Evolutionary conservation across 352 stramenopile species (phyloP).

Genomic region (Peronosclerospora sorghi): DNA sequence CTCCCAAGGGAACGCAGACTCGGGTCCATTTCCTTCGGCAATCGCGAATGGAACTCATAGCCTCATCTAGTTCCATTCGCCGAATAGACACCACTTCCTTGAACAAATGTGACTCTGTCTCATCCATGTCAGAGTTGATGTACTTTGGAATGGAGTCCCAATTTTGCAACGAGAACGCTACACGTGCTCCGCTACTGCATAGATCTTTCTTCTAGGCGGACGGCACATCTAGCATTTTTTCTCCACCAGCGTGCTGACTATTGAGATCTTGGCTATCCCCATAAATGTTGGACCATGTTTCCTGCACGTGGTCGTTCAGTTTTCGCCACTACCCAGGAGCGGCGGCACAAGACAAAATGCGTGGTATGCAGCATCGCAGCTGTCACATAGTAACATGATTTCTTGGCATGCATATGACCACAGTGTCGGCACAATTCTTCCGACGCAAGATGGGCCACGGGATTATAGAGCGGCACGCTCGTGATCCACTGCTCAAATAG

Average conservation of each 20-base stretch:
- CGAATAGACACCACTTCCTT: conserved; percentile 90
- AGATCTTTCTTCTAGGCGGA: conserved; percentile 78
- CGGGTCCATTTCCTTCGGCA: conserved; percentile 92
- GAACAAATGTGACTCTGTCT: conserved; percentile 79
- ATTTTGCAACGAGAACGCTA: conserved; percentile 77
- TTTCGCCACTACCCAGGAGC: too few relatives aligned
- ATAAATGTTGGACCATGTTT: too few relatives aligned
- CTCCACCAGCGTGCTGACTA: conserved; percentile 29
- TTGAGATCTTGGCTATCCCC: conserved; percentile 36
- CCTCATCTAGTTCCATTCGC: too few relatives aligned
- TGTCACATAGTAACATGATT: too few relatives aligned
- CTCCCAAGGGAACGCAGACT: conserved; percentile 95
- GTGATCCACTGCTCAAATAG: too few relatives aligned
- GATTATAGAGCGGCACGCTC: too few relatives aligned
- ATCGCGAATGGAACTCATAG: conserved; percentile 88
- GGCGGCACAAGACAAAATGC: too few relatives aligned
- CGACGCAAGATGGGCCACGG: too few relatives aligned
- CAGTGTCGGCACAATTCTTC: too few relatives aligned
- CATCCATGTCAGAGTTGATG: conserved; percentile 84
- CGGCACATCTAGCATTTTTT: conserved; percentile 59
- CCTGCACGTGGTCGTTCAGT: conserved; percentile 69
- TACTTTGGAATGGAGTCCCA: too few relatives aligned
- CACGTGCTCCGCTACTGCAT: conserved; percentile 67
- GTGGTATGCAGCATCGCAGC: too few relatives aligned
- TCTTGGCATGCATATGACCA: too few relatives aligned